These are phyloP conservation scores for Breynia disticha DNA, from an alignment of 441 rosid species.

Conservation along the genomic window DNA sequence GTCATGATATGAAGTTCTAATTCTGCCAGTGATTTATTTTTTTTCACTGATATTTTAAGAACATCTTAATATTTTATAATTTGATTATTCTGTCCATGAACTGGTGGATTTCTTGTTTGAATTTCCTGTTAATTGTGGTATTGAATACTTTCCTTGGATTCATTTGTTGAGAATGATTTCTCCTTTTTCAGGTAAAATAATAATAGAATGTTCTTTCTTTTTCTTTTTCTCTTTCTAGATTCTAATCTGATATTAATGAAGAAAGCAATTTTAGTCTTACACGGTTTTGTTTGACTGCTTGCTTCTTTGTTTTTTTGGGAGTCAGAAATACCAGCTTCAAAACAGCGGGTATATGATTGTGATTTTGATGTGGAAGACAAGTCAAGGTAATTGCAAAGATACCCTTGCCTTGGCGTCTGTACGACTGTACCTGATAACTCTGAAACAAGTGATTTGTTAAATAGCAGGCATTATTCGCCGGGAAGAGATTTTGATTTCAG, in stretches of 20 bases:
- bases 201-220: background rate
- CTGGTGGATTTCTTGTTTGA: too few relatives aligned
- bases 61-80: too few relatives aligned
- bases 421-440: background rate
- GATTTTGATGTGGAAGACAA: constrained; percentile 12
- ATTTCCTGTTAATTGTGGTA: too few relatives aligned
- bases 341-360: constrained; percentile 20
- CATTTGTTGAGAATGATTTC: too few relatives aligned
- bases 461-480: constrained; percentile 21
- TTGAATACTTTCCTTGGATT: too few relatives aligned
- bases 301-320: constrained; percentile 11
- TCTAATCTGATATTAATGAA: background rate
- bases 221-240: background rate
- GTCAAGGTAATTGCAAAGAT: background rate
- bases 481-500: constrained; percentile 16
- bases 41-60: too few relatives aligned
- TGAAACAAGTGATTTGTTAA: background rate
- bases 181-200: too few relatives aligned
- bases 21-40: too few relatives aligned
- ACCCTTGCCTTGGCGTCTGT: background rate
- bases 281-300: constrained; percentile 3
- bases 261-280: background rate
- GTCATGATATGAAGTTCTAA: too few relatives aligned
- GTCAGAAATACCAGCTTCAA: constrained; percentile 35
- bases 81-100: too few relatives aligned